Evolutionary conservation across 345 rosid species (phyloP), one percentile per base, ranked within the genome.

Genomic region (Xanthoceras sorbifolium): DNA sequence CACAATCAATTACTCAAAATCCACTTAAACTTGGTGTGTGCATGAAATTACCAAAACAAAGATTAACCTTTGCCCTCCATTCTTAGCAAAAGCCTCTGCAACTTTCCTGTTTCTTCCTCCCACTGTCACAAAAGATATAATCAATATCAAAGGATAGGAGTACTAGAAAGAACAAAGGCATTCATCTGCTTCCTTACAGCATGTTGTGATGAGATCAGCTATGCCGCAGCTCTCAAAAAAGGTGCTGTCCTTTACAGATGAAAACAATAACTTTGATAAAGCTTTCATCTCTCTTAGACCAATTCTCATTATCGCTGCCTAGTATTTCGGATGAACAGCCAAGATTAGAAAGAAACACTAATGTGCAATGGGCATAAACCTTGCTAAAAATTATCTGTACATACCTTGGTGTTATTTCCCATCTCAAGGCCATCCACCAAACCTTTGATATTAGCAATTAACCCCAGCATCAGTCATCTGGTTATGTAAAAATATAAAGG

Each of bases 241-340:
- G 76, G 97, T 92, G 81, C 82, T 87, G 85, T 92, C 97, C 82
- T 88, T 87, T 74, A 93, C 97, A 15, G 98, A 90, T 23, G 97
- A 84, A 85, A 91, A 96, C 84, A 92, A 67, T 55, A 91, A 87
- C 88, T 93, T 91, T 44, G 97, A 96, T 36, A 96, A 90, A 48
- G 88, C 90, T 86, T 77, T 93, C 98, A 96, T 96, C 84, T 96
- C 99, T 90, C 91, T 84, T 31, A 93, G 83, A 73, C 99, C 99
- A 76, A 96, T 93, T 89, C 97, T 90, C 97, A 93, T 92, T 71
- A 96, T 89, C 31, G 99, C 99, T 69, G 99, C 99, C 99, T 93
- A 76, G 40, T 8, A 63, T 72, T 71, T 64, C 54, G 62, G 5
- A 40, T 10, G 54, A 74, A 83, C 2, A 72, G 17, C 29, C 32